Percentiles rank a stretch among this genome's conserved stretches.
These are phyloP conservation scores for Ophioceras dolichostomum DNA, from an alignment of 2,329 filamentous ascomycete species.

Conservation along the genomic window DNA sequence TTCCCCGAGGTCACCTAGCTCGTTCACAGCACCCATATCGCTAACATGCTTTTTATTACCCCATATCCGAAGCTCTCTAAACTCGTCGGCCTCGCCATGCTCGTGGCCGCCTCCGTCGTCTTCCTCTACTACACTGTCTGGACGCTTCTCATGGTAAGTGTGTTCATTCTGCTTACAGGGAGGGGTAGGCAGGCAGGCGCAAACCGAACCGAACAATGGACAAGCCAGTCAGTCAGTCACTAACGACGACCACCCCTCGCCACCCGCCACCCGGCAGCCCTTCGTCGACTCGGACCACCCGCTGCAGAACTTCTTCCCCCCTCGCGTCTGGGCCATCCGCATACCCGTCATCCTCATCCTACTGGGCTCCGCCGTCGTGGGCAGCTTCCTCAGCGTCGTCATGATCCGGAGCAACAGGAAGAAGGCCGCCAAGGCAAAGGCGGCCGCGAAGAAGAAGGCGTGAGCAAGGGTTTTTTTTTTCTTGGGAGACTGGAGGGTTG, in stretches of 20 bases:
- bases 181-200: too few species aligned
- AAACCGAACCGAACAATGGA: too few species aligned
- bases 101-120: slow-evolving; percentile 51
- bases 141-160: slow-evolving; percentile 86
- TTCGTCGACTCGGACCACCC: slow-evolving; percentile 94
- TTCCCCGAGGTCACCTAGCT: too few species aligned
- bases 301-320: slow-evolving; percentile 89
- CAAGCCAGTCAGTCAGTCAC: too few species aligned
- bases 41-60: too few species aligned
- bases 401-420: slow-evolving; percentile 99
- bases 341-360: slow-evolving; percentile 95
- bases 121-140: slow-evolving; percentile 90
- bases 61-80: slow-evolving; percentile 66
- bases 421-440: slow-evolving; percentile 89
- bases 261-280: slow-evolving; percentile 45
- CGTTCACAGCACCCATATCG: too few species aligned
- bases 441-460: slow-evolving; percentile 65
- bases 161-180: too few species aligned
- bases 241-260: too few species aligned
- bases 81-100: slow-evolving; percentile 57
- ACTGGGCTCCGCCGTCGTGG: slow-evolving; percentile 83
- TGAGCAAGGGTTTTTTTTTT: too few species aligned
- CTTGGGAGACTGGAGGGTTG: too few species aligned
- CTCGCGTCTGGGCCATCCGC: slow-evolving; percentile 96
- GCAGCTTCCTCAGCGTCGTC: slow-evolving; percentile 88